A percentile compares a stretch with the other conserved stretches of the same genome.
Conservation (phyloP, 202 grass and related monocot genomes). For the Carex arenaria region DNA sequence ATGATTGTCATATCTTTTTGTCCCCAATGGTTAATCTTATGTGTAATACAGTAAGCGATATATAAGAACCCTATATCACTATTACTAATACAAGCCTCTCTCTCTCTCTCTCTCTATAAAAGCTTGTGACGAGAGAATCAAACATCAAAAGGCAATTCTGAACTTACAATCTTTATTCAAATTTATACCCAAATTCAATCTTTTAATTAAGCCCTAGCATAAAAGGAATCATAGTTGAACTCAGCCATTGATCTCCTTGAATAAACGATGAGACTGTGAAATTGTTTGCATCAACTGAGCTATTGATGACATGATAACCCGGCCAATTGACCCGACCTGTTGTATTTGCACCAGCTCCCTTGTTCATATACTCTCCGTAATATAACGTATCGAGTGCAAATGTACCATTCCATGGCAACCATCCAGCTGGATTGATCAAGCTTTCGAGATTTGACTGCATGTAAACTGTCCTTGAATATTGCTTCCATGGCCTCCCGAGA, state of each 20-base stretch:
- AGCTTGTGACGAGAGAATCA: conserved; percentile 11
- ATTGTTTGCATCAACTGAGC: conserved; percentile 37
- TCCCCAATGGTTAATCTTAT: background rate
- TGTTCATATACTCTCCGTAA: conserved; percentile 94
- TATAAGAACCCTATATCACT: background rate
- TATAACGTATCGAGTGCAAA: conserved; percentile 85
- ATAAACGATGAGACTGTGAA: conserved; percentile 62
- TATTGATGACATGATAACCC: conserved; percentile 52
- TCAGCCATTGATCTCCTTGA: conserved; percentile 68
- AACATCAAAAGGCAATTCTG: conserved; percentile 4
- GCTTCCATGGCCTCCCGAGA: conserved; percentile 73
- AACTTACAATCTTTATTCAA: conserved; percentile 20
- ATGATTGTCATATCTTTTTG: background rate
- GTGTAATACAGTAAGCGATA: background rate
- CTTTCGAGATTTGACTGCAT: conserved; percentile 53
- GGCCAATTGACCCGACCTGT: conserved; percentile 51
- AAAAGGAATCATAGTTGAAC: conserved; percentile 49
- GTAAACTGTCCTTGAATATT: conserved; percentile 61
- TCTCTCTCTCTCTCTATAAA: background rate
- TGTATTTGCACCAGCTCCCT: conserved; percentile 37
- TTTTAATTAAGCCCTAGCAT: conserved; percentile 33
- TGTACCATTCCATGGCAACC: conserved; percentile 57
- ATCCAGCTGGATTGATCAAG: conserved; percentile 43
- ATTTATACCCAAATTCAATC: background rate
- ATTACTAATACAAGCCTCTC: background rate